Evolutionary conservation across 2,329 filamentous ascomycete genomes (phyloP).

Genomic region (Microsporum canis): DNA sequence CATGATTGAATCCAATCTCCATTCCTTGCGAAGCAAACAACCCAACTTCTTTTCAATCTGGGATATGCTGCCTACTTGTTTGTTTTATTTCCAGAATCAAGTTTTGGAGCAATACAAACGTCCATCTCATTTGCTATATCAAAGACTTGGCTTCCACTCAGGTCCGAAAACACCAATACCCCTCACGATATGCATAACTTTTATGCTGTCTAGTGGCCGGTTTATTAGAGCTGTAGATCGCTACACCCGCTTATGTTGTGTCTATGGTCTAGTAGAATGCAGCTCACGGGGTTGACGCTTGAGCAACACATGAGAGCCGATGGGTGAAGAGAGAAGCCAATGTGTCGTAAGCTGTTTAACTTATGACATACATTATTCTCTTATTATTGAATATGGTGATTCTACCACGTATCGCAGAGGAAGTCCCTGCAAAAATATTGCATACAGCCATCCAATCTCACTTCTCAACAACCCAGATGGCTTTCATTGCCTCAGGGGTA

Average conservation of each 20-base stretch:
- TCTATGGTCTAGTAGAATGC: neutral
- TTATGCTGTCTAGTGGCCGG: neutral
- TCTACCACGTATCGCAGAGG: neutral
- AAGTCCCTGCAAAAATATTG: neutral
- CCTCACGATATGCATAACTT: neutral
- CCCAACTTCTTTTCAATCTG: neutral
- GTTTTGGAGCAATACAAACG: neutral
- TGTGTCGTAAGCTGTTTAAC: constrained; percentile 3
- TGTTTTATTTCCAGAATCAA: neutral
- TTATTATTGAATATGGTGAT: neutral
- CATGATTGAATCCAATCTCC: neutral
- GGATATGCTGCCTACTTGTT: neutral
- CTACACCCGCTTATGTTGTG: neutral
- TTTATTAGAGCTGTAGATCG: neutral
- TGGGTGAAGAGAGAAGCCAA: neutral
- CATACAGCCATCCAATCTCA: neutral
- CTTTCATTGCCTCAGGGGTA: neutral
- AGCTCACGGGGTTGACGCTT: neutral
- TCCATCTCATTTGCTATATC: neutral
- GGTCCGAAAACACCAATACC: neutral
- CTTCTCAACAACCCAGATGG: neutral
- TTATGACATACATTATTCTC: neutral
- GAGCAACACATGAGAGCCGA: neutral
- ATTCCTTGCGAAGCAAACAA: neutral
- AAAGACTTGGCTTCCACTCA: neutral